Conservation (phyloP, 768 basidiomycete species). For the Strobilomyces confusus region DNA sequence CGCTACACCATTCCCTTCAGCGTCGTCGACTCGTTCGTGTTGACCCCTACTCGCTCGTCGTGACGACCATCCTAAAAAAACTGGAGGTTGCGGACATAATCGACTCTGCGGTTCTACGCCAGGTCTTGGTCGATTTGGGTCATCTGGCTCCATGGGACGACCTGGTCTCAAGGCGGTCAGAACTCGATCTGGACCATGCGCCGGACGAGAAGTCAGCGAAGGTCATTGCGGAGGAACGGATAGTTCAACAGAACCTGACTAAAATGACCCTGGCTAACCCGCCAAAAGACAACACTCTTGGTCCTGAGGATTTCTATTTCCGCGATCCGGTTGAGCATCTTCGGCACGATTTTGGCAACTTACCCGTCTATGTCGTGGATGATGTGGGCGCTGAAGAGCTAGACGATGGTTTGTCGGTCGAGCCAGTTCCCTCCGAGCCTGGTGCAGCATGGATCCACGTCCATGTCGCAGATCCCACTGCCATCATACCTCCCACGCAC, state of each 20-base stretch:
- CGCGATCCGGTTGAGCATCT: conserved; percentile 63
- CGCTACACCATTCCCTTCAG: conserved; percentile 52
- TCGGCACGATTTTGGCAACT: conserved; percentile 81
- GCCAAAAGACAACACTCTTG: conserved; percentile 36
- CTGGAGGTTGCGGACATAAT: conserved; percentile 38
- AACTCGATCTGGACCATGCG: conserved; percentile 27
- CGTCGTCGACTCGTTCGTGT: conserved; percentile 44
- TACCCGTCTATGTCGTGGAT: conserved; percentile 86
- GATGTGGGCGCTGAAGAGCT: conserved; percentile 76
- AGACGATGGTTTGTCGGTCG: conserved; percentile 90
- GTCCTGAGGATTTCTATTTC: conserved; percentile 61
- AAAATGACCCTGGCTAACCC: neutral
- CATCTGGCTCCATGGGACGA: conserved; percentile 82
- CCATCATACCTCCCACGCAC: conserved; percentile 69
- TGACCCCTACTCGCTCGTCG: conserved; percentile 56
- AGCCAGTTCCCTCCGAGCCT: conserved; percentile 57
- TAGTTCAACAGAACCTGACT: conserved; percentile 21
- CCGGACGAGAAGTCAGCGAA: conserved; percentile 29
- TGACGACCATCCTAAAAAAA: conserved; percentile 55
- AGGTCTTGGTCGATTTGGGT: conserved; percentile 66
- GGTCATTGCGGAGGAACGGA: conserved; percentile 30
- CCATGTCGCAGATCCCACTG: conserved; percentile 91
- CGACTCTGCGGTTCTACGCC: conserved; percentile 33
- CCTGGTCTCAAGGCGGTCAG: conserved; percentile 38
- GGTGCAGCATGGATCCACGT: conserved; percentile 76